These are phyloP conservation scores for Entomortierella chlamydospora DNA, from an alignment of 192 early-diverging fungal genomes.

Conservation along the genomic window DNA sequence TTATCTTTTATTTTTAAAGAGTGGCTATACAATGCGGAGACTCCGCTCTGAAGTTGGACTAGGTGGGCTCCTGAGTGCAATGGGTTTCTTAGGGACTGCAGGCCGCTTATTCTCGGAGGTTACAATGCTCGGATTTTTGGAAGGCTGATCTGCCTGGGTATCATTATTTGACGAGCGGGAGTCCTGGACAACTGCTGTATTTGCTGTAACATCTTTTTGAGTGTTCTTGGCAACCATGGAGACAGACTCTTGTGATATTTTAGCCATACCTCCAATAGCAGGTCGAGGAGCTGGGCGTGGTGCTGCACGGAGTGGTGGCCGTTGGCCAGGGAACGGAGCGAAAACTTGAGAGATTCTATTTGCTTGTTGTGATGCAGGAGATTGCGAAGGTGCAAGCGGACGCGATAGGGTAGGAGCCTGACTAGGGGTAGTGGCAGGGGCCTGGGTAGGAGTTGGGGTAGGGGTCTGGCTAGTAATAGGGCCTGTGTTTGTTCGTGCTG, in stretches of 20 bases:
- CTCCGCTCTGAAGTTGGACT: constrained; percentile 6
- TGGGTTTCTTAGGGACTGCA: constrained; percentile 39
- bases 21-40: neutral
- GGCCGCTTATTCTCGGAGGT: neutral
- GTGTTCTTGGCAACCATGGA: neutral
- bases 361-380: neutral
- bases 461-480: neutral
- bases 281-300: constrained; percentile 30
- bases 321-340: constrained; percentile 28
- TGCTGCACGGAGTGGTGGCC: constrained; percentile 16
- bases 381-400: no score
- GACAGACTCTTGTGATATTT: constrained; percentile 2
- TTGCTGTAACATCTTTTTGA: no score
- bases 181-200: neutral
- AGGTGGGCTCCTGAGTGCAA: constrained; percentile 16
- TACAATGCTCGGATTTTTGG: neutral
- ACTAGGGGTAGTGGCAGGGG: no score
- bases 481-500: constrained; percentile 5
- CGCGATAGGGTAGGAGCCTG: no score
- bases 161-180: neutral
- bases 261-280: constrained; percentile 11
- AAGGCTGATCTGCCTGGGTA: neutral
- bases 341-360: constrained; percentile 19
- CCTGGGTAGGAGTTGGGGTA: no score
- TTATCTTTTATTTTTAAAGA: no score